Evolutionary conservation across 2,329 filamentous ascomycete genomes (phyloP).

Genomic region (Pestalotiopsis fici): DNA sequence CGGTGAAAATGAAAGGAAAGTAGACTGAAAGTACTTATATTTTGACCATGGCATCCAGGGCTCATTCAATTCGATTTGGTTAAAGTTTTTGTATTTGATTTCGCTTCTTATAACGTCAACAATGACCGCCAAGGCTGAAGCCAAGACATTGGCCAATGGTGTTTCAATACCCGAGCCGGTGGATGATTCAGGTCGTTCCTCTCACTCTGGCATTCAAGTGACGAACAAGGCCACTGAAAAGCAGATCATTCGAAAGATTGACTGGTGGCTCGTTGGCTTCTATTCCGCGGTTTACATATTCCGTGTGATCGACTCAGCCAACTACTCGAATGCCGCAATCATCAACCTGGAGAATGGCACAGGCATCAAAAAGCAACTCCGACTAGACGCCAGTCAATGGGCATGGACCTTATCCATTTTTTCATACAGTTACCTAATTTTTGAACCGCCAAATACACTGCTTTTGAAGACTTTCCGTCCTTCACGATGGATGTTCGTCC

Average conservation of each 20-base stretch:
- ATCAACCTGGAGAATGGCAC: constrained; percentile 40
- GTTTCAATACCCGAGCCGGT: not conserved
- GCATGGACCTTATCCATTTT: constrained; percentile 41
- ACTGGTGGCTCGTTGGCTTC: constrained; percentile 32
- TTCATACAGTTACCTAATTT: constrained; percentile 38
- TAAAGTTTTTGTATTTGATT: not conserved
- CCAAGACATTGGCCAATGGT: constrained; percentile 13
- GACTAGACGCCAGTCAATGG: constrained; percentile 33
- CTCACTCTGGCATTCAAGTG: constrained; percentile 1
- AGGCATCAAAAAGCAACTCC: constrained; percentile 38
- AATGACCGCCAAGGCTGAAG: not conserved
- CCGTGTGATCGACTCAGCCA: constrained; percentile 37
- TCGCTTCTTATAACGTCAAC: not conserved
- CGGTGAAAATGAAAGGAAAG: not conserved
- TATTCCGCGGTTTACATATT: constrained; percentile 40
- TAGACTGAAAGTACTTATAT: not conserved
- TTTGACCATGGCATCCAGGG: not conserved
- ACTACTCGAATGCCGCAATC: constrained; percentile 40
- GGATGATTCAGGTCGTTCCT: not conserved
- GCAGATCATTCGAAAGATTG: constrained; percentile 32
- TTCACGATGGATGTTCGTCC: constrained; percentile 35
- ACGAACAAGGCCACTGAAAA: constrained; percentile 25
- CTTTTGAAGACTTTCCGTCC: constrained; percentile 34
- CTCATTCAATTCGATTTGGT: not conserved
- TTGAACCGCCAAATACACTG: constrained; percentile 38